Percentiles rank a stretch among this genome's conserved stretches.
These are phyloP conservation scores for Tinospora cordifolia DNA, from an alignment of 164 flowering plant genomes.

Conservation along the genomic window DNA sequence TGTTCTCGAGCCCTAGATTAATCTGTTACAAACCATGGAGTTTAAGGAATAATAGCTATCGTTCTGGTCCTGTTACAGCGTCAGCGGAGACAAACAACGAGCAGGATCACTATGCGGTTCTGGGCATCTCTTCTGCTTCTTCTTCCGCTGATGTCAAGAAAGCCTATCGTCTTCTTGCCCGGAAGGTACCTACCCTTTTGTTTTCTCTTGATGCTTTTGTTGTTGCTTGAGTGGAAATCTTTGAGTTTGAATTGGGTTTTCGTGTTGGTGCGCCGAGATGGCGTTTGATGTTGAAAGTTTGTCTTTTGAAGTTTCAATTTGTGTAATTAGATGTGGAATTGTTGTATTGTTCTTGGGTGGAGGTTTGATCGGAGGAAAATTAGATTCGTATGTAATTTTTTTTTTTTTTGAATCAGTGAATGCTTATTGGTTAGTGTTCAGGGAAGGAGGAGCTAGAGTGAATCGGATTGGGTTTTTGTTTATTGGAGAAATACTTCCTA, in stretches of 20 bases:
- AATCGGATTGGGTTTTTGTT: no score
- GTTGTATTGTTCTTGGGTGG: no score
- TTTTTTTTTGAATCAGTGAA: no score
- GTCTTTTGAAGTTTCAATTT: no score
- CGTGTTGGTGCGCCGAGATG: no score
- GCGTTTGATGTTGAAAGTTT: not conserved
- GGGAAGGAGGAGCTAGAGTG: no score
- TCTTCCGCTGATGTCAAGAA: conserved; percentile 55
- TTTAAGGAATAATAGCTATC: conserved; percentile 1
- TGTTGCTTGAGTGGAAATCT: not conserved
- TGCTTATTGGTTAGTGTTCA: no score
- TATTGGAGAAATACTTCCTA: no score
- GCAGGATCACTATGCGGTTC: conserved; percentile 60
- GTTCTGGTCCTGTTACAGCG: conserved; percentile 14
- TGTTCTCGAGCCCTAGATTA: conserved; percentile 8
- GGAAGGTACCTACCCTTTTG: conserved; percentile 39
- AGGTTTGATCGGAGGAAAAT: no score
- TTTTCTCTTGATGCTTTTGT: not conserved
- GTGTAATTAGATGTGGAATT: no score
- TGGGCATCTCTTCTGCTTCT: conserved; percentile 47
- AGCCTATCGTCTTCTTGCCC: conserved; percentile 83
- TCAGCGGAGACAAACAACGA: conserved; percentile 32
- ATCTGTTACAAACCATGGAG: conserved; percentile 4
- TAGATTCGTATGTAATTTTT: no score
- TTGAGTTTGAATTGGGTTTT: not conserved